A percentile compares a stretch with the other conserved stretches of the same genome.
These are phyloP conservation scores for Trypanosoma lewisi DNA, from an alignment of 208 protist species.

Conservation along the genomic window DNA sequence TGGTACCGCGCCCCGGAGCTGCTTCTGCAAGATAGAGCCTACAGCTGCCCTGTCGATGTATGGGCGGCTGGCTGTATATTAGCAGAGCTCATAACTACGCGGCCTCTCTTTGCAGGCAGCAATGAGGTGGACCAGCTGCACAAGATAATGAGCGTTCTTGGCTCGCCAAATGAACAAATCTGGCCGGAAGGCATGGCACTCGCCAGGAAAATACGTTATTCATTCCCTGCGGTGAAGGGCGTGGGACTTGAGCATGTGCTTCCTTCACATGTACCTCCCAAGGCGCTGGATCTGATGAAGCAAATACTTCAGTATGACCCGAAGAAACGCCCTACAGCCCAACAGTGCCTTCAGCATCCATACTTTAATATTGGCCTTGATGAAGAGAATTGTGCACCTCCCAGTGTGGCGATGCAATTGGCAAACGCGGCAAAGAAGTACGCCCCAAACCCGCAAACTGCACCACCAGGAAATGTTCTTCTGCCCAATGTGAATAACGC, in stretches of 20 bases:
- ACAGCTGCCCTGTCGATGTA: slow-evolving; percentile 94
- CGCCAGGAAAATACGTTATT: slow-evolving; percentile 81
- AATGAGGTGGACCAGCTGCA: slow-evolving; percentile 87
- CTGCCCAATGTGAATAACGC: background rate
- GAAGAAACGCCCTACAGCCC: slow-evolving; percentile 90
- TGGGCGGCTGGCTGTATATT: slow-evolving; percentile 97
- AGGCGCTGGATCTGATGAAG: slow-evolving; percentile 91
- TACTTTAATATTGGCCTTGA: slow-evolving; percentile 83
- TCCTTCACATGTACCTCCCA: slow-evolving; percentile 73
- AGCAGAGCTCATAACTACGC: slow-evolving; percentile 96
- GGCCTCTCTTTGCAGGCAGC: slow-evolving; percentile 94
- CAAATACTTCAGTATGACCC: slow-evolving; percentile 96
- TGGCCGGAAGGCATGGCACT: slow-evolving; percentile 72
- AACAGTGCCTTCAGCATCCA: slow-evolving; percentile 92
- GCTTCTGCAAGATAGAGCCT: slow-evolving; percentile 93
- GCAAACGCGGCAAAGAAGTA: slow-evolving; percentile 40
- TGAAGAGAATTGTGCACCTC: slow-evolving; percentile 44
- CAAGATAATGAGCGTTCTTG: slow-evolving; percentile 79
- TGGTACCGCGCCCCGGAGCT: slow-evolving; percentile 99
- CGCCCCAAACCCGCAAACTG: slow-evolving; percentile 38
- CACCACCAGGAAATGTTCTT: slow-evolving; percentile 32
- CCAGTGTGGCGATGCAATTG: slow-evolving; percentile 43
- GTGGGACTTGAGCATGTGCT: slow-evolving; percentile 60
- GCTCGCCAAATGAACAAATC: slow-evolving; percentile 69
- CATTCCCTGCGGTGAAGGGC: slow-evolving; percentile 62